These are phyloP conservation scores for Didymella pinodella DNA, from an alignment of 2,329 filamentous ascomycete genomes.

Conservation along the genomic window DNA sequence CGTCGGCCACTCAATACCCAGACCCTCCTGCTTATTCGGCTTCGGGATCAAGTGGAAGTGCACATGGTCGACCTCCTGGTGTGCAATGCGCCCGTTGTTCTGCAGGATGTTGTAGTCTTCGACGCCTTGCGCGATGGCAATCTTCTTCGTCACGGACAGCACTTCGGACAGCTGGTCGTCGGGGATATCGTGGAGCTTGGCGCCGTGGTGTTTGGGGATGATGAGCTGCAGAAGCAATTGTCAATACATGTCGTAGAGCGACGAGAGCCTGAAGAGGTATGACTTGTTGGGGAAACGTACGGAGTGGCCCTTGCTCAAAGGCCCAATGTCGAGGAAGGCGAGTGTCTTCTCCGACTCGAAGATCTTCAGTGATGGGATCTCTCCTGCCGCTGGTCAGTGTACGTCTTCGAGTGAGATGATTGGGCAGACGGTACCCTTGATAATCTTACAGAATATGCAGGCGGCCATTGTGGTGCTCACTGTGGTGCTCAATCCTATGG, in stretches of 20 bases:
- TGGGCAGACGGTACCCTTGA: conserved; percentile 73
- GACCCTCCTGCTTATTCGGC: conserved; percentile 81
- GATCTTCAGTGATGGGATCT: conserved; percentile 96
- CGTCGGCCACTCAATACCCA: conserved; percentile 81
- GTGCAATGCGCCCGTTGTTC: conserved; percentile 91
- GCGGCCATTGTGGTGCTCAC: conserved; percentile 62
- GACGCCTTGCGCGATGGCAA: conserved; percentile 78
- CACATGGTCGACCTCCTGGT: conserved; percentile 92
- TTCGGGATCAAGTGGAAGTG: conserved; percentile 99
- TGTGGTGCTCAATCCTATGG: conserved; percentile 37
- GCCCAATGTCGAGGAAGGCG: conserved; percentile 96
- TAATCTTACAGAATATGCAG: conserved; percentile 98
- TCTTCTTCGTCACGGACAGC: conserved; percentile 85
- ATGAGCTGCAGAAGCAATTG: conserved; percentile 72
- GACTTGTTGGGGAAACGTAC: conserved; percentile 60
- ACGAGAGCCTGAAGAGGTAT: too few species aligned
- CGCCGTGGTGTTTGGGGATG: conserved; percentile 94
- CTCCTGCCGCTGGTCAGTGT: conserved; percentile 65
- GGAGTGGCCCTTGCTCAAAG: conserved; percentile 85
- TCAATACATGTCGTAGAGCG: not conserved
- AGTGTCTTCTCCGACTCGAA: conserved; percentile 92
- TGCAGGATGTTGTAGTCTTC: conserved; percentile 92
- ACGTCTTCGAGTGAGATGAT: not conserved
- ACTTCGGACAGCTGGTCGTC: conserved; percentile 86
- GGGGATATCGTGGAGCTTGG: conserved; percentile 89